Base-by-base conservation (phyloP, 306 rosid species). In the Coriaria nepalensis region DNA sequence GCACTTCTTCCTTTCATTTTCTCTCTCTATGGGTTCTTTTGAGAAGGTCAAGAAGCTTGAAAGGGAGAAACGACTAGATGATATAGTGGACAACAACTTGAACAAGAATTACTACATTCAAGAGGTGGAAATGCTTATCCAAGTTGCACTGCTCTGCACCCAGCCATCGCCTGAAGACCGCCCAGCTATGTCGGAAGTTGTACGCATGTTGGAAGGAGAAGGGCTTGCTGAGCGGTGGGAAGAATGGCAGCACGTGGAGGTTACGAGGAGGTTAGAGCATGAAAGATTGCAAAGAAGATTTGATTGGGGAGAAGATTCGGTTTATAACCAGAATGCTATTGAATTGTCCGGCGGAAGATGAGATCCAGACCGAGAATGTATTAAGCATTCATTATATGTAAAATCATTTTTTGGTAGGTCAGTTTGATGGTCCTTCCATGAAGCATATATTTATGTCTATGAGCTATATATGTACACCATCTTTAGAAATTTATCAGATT, bases 171-270 rank as follows among this genome's bases (percentile, higher is more conserved):
- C 98, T 1, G 98, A 92, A 40, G 98, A 92, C 45, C 92, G 98
- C 44, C 98, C 96, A 5, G 67, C 71, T 4, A 92, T 92, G 98
- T 85, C 98, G 0, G 93, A 92, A 73, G 96, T 92, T 35, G 98
- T 92, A 32, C 77, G 96, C 60, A 92, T 85, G 98, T 75, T 92
- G 8, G 98, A 92, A 70, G 98, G 96, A 37, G 98, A 92, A 68
- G 98, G 98, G 14, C 86, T 92, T 45, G 98, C 98, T 7, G 94
- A 92, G 81, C 66, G 96, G 68, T 92, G 98, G 98, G 96, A 92
- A 60, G 96, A 85, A 56, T 92, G 98, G 98, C 98, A 85, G 68
- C 74, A 67, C 41, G 81, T 82, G 45, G 98, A 92, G 70, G 94
- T 92, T 52, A 75, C 64, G 46, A 81, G 98, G 14, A 75, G 96